Evolutionary conservation across 345 rosid species (phyloP), one percentile per base, ranked within the genome.

Genomic region (Salix exigua): DNA sequence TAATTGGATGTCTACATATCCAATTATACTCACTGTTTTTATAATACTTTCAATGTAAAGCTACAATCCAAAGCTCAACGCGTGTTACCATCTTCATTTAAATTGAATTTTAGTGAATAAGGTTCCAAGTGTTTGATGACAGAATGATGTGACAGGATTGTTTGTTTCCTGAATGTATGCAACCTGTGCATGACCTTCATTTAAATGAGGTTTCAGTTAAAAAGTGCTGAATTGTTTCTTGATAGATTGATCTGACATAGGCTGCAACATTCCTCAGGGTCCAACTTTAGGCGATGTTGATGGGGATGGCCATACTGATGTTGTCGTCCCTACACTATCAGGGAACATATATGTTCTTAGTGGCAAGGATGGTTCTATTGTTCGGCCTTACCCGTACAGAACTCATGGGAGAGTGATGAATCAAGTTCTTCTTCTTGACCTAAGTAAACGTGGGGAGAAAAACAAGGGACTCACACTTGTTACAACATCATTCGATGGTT

Each of bases 361-460:
- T 63, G 98, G 99, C 78, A 94, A 88, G 85, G 99, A 96, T 85
- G 99, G 99, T 70, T 88, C 93, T 17, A 37, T 83, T 70, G 88
- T 96, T 66, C 94, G 89, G 72, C 97, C 98, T 13, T 96, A 92
- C 82, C 99, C 99, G 26, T 96, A 91, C 79, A 88, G 94, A 83
- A 96, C 99, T 83, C 98, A 94, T 80, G 99, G 98, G 80, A 92
- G 97, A 86, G 95, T 96, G 76, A 94, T 91, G 96, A 96, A 91
- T 89, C 98, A 96, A 84, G 88, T 96, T 83, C 98, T 96, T 80
- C 97, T 96, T 53, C 91, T 91, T 80, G 98, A 96, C 83, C 79
- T 96, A 69, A 91, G 88, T 86, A 90, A 89, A 78, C 88, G 85
- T 23, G 91, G 91, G 67, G 96, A 91, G 85, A 87, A 90, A 83